These are phyloP conservation scores for Alternaria ventricosa DNA, from an alignment of 2,329 filamentous ascomycete genomes.

Conservation along the genomic window DNA sequence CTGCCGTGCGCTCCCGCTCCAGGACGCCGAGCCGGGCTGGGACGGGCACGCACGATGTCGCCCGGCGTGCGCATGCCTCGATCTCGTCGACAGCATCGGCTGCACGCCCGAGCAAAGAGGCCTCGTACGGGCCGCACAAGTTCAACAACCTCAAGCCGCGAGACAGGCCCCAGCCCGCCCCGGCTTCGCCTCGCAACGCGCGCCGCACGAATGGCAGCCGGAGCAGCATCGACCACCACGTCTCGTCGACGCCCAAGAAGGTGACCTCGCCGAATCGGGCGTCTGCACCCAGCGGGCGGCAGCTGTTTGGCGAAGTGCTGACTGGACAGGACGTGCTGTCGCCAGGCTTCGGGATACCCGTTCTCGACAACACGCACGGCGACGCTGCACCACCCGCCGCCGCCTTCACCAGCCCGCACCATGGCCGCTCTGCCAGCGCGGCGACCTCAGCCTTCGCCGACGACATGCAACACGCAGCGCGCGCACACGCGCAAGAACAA, in stretches of 20 bases:
- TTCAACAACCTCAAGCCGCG: slow-evolving; percentile 47
- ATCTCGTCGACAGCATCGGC: slow-evolving; percentile 38
- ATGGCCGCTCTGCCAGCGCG: slow-evolving; percentile 28
- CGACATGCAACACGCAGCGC: slow-evolving; percentile 18
- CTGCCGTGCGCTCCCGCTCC: slow-evolving; percentile 29
- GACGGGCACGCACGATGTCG: slow-evolving; percentile 17
- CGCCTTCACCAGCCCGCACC: slow-evolving; percentile 22
- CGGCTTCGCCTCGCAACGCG: slow-evolving; percentile 32
- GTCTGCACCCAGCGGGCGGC: slow-evolving; percentile 31
- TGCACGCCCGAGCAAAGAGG: slow-evolving; percentile 37
- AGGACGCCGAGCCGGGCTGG: slow-evolving; percentile 22
- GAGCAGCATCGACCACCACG: slow-evolving; percentile 33
- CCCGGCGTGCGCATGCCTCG: slow-evolving; percentile 21
- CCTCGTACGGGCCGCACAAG: slow-evolving; percentile 42
- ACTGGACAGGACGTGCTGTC: slow-evolving; percentile 36
- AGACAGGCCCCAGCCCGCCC: slow-evolving; percentile 45
- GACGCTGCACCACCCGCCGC: slow-evolving; percentile 18
- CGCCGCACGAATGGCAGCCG: slow-evolving; percentile 36
- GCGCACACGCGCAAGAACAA: slow-evolving; percentile 16
- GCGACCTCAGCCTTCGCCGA: slow-evolving; percentile 20
- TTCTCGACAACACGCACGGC: slow-evolving; percentile 22
- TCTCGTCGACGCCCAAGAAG: slow-evolving; percentile 33
- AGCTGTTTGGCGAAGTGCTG: slow-evolving; percentile 48
- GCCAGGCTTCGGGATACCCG: slow-evolving; percentile 46
- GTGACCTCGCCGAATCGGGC: slow-evolving; percentile 30